A percentile compares a stretch with the other conserved stretches of the same genome.
These are phyloP conservation scores for Phytophthora sansomeana DNA, from an alignment of 352 stramenopile genomes.

Conservation along the genomic window DNA sequence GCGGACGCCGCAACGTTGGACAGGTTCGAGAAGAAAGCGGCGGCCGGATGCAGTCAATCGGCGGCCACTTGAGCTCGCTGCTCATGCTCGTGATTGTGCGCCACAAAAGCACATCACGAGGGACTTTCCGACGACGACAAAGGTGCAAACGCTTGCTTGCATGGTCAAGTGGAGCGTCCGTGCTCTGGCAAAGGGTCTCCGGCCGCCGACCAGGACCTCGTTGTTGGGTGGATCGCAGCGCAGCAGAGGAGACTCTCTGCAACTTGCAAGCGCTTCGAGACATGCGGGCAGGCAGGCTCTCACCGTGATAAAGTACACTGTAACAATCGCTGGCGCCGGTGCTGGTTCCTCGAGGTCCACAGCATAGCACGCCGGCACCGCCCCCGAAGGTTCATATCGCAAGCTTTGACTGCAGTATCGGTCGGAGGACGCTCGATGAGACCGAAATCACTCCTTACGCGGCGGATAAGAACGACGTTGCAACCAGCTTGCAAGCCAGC, in stretches of 20 bases:
- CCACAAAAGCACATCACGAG: constrained; percentile 7
- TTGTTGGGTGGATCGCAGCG: constrained; percentile 24
- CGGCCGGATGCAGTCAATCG: constrained; percentile 26
- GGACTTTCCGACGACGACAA: constrained; percentile 19
- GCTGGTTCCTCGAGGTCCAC: constrained; percentile 20
- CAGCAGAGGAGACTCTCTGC: constrained; percentile 24
- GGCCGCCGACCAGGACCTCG: too few relatives aligned
- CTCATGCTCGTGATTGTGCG: constrained; percentile 8
- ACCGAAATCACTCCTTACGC: background rate
- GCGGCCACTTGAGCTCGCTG: constrained; percentile 2
- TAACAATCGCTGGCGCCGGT: constrained; percentile 28
- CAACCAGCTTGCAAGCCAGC: background rate
- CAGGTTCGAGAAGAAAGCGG: background rate
- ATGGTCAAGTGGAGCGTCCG: constrained; percentile 24
- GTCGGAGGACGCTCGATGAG: constrained; percentile 13
- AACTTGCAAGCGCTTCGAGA: constrained; percentile 37
- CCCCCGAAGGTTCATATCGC: constrained; percentile 15
- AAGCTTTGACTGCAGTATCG: constrained; percentile 2
- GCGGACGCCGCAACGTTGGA: constrained; percentile 12
- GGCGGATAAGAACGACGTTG: constrained; percentile 23
- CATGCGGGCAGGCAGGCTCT: constrained; percentile 21
- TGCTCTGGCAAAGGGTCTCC: constrained; percentile 25
- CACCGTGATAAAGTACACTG: constrained; percentile 6
- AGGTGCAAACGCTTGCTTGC: constrained; percentile 22
- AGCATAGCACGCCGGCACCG: constrained; percentile 25